phyloP scores from a whole-genome alignment of 352 stramenopile species.

The Pythium aphanidermatum region DNA sequence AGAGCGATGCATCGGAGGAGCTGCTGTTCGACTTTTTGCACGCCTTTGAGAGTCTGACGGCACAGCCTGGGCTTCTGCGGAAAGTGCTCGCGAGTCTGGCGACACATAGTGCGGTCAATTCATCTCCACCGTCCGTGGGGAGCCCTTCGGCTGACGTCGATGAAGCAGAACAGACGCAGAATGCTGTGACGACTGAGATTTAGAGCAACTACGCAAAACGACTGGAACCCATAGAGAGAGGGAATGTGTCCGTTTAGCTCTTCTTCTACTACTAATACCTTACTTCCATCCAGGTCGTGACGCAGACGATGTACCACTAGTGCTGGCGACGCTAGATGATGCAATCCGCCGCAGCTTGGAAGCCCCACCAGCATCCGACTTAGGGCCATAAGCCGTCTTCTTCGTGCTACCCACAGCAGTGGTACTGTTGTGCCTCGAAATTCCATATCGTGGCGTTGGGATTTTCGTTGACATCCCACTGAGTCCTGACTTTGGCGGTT shows the following conservation, averaged over 20 bases:
- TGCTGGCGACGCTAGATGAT: slow-evolving; percentile 7
- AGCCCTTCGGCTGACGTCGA: neutral
- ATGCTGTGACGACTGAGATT: slow-evolving; percentile 7
- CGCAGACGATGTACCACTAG: slow-evolving; percentile 3
- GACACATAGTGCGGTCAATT: neutral
- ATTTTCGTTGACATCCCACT: slow-evolving; percentile 3
- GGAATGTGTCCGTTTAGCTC: too few relatives aligned
- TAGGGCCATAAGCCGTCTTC: slow-evolving; percentile 1
- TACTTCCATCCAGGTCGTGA: slow-evolving; percentile 14
- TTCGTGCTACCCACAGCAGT: neutral
- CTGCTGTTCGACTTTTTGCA: slow-evolving; percentile 76
- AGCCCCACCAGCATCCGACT: slow-evolving; percentile 4
- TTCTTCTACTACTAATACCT: too few relatives aligned
- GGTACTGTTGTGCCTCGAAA: slow-evolving; percentile 6
- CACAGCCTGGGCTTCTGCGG: slow-evolving; percentile 50
- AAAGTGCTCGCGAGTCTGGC: slow-evolving; percentile 39
- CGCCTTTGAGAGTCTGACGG: slow-evolving; percentile 62
- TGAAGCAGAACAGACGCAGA: too few relatives aligned
- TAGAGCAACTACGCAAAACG: too few relatives aligned
- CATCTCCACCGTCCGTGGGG: neutral
- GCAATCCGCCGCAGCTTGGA: slow-evolving; percentile 12
- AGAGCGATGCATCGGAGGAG: slow-evolving; percentile 50
- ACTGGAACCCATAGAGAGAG: too few relatives aligned
- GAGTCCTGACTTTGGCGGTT: neutral
- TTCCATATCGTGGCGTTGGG: slow-evolving; percentile 4